phyloP scores from a whole-genome alignment of 495 filamentous ascomycete species.

The Glarea lozoyensis region DNA sequence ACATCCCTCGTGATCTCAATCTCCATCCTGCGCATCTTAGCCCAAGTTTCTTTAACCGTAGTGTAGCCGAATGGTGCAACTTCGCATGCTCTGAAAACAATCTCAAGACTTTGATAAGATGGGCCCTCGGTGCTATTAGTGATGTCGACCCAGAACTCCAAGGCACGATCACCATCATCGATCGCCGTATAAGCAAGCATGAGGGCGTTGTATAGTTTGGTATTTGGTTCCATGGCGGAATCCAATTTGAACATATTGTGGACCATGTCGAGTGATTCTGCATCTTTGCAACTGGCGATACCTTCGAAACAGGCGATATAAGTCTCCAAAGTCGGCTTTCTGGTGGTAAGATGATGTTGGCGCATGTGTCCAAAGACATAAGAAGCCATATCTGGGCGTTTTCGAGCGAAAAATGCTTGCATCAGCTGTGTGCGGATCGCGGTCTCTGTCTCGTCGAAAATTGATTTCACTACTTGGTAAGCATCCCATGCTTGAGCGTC shows the following conservation, averaged over 20 bases:
- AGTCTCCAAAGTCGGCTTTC: conserved; percentile 58
- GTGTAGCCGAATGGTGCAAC: conserved; percentile 47
- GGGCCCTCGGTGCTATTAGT: conserved; percentile 72
- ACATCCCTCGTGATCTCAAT: conserved; percentile 63
- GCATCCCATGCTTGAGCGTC: conserved; percentile 66
- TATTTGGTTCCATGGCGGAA: conserved; percentile 64
- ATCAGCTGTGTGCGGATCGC: conserved; percentile 62
- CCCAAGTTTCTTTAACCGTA: conserved; percentile 66
- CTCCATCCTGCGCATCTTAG: conserved; percentile 61
- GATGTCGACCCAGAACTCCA: conserved; percentile 78
- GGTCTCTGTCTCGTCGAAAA: conserved; percentile 66
- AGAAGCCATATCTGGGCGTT: conserved; percentile 70
- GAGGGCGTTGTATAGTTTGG: conserved; percentile 65
- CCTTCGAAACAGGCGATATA: conserved; percentile 74
- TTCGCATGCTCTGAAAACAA: conserved; percentile 72
- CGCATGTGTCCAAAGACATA: conserved; percentile 89
- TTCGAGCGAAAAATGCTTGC: conserved; percentile 70
- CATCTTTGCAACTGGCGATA: conserved; percentile 53
- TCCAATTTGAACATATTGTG: conserved; percentile 94
- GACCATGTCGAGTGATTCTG: conserved; percentile 58
- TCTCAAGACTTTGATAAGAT: conserved; percentile 63
- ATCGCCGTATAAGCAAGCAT: conserved; percentile 77
- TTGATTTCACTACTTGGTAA: conserved; percentile 65
- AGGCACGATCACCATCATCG: conserved; percentile 50
- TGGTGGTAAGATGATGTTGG: conserved; percentile 41